A percentile compares a stretch with the other conserved stretches of the same genome.
Evolutionary conservation across 306 rosid species (phyloP).

Genomic region (Pyrus betulifolia): DNA sequence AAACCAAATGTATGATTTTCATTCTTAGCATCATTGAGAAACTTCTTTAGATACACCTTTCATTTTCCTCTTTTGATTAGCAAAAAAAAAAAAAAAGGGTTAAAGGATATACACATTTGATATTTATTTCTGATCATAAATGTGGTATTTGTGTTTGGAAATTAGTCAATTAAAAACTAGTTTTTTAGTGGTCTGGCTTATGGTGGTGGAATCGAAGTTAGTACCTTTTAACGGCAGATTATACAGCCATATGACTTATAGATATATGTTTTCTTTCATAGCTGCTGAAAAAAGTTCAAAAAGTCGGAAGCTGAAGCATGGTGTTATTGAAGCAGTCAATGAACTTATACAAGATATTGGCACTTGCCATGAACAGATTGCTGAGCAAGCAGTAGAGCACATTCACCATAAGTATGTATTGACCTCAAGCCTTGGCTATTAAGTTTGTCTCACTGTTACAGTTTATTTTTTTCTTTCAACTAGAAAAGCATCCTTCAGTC

Average conservation of each 20-base stretch:
- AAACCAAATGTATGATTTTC: conserved; percentile 69
- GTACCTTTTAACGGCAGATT: background rate
- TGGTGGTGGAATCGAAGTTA: background rate
- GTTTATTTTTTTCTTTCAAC: background rate
- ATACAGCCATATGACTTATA: background rate
- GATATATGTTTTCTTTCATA: conserved; percentile 24
- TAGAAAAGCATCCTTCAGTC: background rate
- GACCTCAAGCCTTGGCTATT: conserved; percentile 10
- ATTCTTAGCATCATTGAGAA: background rate
- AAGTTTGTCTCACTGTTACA: conserved; percentile 4
- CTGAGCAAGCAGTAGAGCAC: conserved; percentile 99
- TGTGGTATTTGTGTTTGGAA: background rate
- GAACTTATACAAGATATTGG: conserved; percentile 89
- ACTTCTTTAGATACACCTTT: background rate
- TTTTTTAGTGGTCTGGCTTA: background rate
- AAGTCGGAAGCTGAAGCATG: conserved; percentile 86
- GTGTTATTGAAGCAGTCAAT: conserved; percentile 95
- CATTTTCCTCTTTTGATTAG: background rate
- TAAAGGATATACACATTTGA: background rate
- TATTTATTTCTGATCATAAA: background rate
- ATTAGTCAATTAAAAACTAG: background rate
- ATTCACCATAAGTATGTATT: conserved; percentile 85
- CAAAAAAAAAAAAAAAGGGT: background rate
- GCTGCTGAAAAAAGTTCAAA: conserved; percentile 84
- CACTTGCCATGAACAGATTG: conserved; percentile 87